Base-by-base conservation (phyloP, 164 flowering plant genomes). In the Chimonanthus salicifolius region DNA sequence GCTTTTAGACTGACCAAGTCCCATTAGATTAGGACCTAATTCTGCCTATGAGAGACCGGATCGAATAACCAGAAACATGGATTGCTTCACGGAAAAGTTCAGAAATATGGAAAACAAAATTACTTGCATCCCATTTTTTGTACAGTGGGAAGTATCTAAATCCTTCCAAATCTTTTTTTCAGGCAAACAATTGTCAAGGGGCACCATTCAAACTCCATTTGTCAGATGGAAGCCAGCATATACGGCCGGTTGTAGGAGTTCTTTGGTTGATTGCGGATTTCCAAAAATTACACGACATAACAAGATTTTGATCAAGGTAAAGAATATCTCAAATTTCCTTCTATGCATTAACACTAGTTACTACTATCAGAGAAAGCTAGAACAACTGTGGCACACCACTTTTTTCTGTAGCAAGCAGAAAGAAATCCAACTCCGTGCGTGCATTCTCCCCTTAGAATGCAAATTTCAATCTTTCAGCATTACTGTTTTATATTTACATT, bases 181-280 rank as follows among this genome's bases (percentile, higher is more conserved):
- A 84, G 84, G 78, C 69, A 70, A 72, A 74, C 49, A 47, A 47
- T 68, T 62, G 47, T 47, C 47, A 13, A 73, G 69, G 49, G 48
- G 54, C 49, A 72, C 49, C 46, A 63, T 48, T 74, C 72, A 2
- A 66, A 11, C 71, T 33, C 67, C 71, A 66, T 47, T 47, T 64
- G 51, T 74, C 4, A 74, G 10, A 48, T 43, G 47, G 49, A 73
- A 77, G 64, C 66, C 73, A 68, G 68, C 62, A 47, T 69, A 50
- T 20, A 45, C 13, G 49, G 62, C 62, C 33, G 70, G 62, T 8
- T 33, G 47, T 67, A 46, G 21, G 67, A 13, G 67, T 67, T 72
- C 62, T 62, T 64, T 73, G 4, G 16, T 75, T 67, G 66, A 69
- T 74, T 63, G 47, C 62, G 69, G 67, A 75, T 70, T 74, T 49